Evolutionary conservation across 305 asterid species (phyloP).

Genomic region (Ilex paraguariensis): DNA sequence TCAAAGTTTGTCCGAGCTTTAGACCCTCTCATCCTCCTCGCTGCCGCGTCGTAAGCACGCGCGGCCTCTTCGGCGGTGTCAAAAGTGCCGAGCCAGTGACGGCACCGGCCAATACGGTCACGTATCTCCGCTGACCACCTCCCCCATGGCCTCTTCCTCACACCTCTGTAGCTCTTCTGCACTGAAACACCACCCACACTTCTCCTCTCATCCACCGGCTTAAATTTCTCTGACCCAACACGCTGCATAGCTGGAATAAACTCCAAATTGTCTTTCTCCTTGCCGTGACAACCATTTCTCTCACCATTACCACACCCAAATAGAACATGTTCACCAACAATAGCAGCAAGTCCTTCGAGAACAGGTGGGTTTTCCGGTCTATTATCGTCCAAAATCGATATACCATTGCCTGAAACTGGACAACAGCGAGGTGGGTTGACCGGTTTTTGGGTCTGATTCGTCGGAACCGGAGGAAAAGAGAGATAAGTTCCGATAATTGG

Average conservation of each 20-base stretch:
- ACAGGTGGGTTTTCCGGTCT: slow-evolving; percentile 16
- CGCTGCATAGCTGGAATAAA: not conserved
- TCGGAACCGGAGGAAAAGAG: slow-evolving; percentile 16
- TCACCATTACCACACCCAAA: slow-evolving; percentile 25
- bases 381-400: not conserved
- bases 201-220: not conserved
- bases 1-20: slow-evolving; percentile 76
- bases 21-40: slow-evolving; percentile 72
- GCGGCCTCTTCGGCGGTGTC: slow-evolving; percentile 97
- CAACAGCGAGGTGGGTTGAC: slow-evolving; percentile 4
- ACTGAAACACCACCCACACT: slow-evolving; percentile 3
- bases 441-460: not conserved
- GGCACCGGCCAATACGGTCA: slow-evolving; percentile 91
- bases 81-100: slow-evolving; percentile 93
- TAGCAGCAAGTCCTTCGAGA: slow-evolving; percentile 54
- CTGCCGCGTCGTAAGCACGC: slow-evolving; percentile 94
- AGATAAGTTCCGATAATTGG: slow-evolving; percentile 1
- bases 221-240: not conserved
- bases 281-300: not conserved
- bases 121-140: slow-evolving; percentile 99
- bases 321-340: slow-evolving; percentile 56
- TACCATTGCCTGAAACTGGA: not conserved
- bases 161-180: slow-evolving; percentile 62
- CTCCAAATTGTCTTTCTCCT: not conserved
- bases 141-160: slow-evolving; percentile 95